Evolutionary conservation across 495 filamentous ascomycete genomes (phyloP).

Genomic region (Neohortaea acidophila): DNA sequence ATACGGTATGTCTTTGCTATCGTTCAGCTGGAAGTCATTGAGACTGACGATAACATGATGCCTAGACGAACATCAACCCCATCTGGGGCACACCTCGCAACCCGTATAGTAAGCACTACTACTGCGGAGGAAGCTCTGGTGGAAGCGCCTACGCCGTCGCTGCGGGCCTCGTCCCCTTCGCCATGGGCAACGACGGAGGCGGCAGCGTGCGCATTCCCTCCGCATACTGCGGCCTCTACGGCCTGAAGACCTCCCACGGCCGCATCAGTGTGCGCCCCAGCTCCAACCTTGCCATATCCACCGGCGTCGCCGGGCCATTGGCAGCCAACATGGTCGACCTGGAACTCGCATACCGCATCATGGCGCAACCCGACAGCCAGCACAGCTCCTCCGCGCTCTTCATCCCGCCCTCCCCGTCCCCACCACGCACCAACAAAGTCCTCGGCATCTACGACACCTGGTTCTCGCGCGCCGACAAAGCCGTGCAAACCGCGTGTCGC

Average conservation of each 20-base stretch:
- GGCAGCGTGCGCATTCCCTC: slow-evolving; percentile 73
- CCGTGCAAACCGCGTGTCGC: slow-evolving; percentile 46
- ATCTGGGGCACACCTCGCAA: slow-evolving; percentile 68
- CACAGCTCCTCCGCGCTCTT: slow-evolving; percentile 37
- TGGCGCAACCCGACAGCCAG: slow-evolving; percentile 54
- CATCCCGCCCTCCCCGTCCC: slow-evolving; percentile 26
- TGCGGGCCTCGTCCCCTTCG: slow-evolving; percentile 64
- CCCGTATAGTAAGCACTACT: slow-evolving; percentile 65
- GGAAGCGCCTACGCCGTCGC: slow-evolving; percentile 67
- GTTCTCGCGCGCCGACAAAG: slow-evolving; percentile 50
- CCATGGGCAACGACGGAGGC: slow-evolving; percentile 73
- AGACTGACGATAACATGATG: too few relatives aligned
- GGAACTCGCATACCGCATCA: slow-evolving; percentile 62
- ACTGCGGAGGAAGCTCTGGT: slow-evolving; percentile 78
- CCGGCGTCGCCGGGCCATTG: slow-evolving; percentile 61
- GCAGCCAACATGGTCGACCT: slow-evolving; percentile 65
- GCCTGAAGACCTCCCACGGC: slow-evolving; percentile 70
- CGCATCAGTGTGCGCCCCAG: slow-evolving; percentile 53
- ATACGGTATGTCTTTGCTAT: too few relatives aligned
- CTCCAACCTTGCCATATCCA: slow-evolving; percentile 42
- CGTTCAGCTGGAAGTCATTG: too few relatives aligned
- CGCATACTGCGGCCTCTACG: slow-evolving; percentile 73
- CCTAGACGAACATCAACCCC: slow-evolving; percentile 68
- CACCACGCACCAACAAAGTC: slow-evolving; percentile 27
- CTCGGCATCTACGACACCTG: slow-evolving; percentile 66